Conservation (phyloP, 2,329 filamentous ascomycete species). For the Fusarium sarcochroum region DNA sequence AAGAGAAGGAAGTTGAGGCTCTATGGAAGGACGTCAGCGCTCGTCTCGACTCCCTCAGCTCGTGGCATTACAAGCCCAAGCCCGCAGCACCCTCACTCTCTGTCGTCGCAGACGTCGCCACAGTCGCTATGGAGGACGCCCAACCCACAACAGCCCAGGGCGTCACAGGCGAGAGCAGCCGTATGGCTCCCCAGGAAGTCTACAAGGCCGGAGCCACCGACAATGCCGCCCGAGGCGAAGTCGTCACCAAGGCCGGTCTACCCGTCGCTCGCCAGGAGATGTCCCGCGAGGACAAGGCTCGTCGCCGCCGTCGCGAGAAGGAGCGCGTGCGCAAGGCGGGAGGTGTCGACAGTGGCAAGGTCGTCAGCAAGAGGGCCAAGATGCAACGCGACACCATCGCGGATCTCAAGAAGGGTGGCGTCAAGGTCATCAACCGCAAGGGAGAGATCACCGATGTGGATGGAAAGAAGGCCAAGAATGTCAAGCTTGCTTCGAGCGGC, state of each 20-base stretch:
- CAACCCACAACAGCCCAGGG: slow-evolving; percentile 86
- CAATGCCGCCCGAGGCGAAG: slow-evolving; percentile 74
- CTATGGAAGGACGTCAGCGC: slow-evolving; percentile 86
- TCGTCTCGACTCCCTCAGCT: slow-evolving; percentile 89
- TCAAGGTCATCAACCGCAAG: slow-evolving; percentile 92
- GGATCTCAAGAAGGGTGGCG: slow-evolving; percentile 85
- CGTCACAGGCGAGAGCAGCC: slow-evolving; percentile 76
- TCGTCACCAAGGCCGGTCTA: slow-evolving; percentile 82
- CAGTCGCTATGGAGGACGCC: slow-evolving; percentile 94
- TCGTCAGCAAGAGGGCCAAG: slow-evolving; percentile 70
- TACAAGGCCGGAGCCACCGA: slow-evolving; percentile 82
- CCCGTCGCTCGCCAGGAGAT: slow-evolving; percentile 88
- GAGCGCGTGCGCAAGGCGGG: slow-evolving; percentile 83
- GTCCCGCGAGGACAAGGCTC: slow-evolving; percentile 85
- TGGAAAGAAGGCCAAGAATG: slow-evolving; percentile 78
- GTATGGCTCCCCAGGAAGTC: slow-evolving; percentile 93
- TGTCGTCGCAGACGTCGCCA: slow-evolving; percentile 91
- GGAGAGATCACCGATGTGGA: slow-evolving; percentile 88
- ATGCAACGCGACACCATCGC: slow-evolving; percentile 67
- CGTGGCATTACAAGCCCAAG: slow-evolving; percentile 96
- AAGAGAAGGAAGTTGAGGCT: slow-evolving; percentile 85
- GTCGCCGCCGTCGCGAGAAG: slow-evolving; percentile 84
- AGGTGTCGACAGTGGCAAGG: slow-evolving; percentile 60
- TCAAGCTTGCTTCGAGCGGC: slow-evolving; percentile 66
- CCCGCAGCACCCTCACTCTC: slow-evolving; percentile 84